phyloP scores from a whole-genome alignment of 1,284 basidiomycete genomes.

The Coniferiporia weirii region DNA sequence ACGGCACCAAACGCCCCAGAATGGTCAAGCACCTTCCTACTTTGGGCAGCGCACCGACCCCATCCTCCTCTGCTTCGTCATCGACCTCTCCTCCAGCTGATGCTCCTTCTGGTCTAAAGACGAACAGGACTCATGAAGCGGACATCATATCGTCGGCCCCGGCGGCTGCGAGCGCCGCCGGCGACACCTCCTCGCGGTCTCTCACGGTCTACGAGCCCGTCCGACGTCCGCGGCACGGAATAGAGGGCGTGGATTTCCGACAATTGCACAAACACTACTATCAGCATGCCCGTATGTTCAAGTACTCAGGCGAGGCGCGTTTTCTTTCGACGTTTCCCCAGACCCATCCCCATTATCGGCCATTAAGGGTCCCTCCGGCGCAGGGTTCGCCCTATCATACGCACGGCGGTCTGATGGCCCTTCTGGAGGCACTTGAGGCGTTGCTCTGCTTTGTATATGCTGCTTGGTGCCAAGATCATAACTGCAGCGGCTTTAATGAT shows the following conservation, averaged over 20 bases:
- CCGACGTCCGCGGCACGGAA: constrained; percentile 58
- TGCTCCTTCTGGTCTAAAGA: constrained; percentile 20
- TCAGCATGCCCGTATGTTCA: constrained; percentile 56
- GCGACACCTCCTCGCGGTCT: constrained; percentile 33
- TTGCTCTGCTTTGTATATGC: constrained; percentile 70
- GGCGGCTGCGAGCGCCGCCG: constrained; percentile 20
- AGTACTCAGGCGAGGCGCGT: constrained; percentile 70
- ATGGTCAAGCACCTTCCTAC: constrained; percentile 30
- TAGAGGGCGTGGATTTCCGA: constrained; percentile 41
- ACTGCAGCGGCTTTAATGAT: constrained; percentile 39
- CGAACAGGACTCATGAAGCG: constrained; percentile 26
- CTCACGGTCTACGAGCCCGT: constrained; percentile 48
- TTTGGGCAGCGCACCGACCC: constrained; percentile 25
- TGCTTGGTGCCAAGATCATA: constrained; percentile 63
- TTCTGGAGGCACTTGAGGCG: constrained; percentile 69
- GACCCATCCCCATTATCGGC: constrained; percentile 55
- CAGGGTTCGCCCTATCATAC: constrained; percentile 64
- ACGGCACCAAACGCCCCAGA: constrained; percentile 53
- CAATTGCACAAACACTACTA: constrained; percentile 61
- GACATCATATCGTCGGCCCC: constrained; percentile 25
- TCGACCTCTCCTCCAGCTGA: constrained; percentile 26
- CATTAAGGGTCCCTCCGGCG: constrained; percentile 55
- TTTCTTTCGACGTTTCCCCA: constrained; percentile 66
- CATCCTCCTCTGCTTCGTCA: constrained; percentile 17
- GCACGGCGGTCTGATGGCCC: constrained; percentile 61